Base-by-base conservation (phyloP, 345 rosid genomes). In the Turritis glabra region DNA sequence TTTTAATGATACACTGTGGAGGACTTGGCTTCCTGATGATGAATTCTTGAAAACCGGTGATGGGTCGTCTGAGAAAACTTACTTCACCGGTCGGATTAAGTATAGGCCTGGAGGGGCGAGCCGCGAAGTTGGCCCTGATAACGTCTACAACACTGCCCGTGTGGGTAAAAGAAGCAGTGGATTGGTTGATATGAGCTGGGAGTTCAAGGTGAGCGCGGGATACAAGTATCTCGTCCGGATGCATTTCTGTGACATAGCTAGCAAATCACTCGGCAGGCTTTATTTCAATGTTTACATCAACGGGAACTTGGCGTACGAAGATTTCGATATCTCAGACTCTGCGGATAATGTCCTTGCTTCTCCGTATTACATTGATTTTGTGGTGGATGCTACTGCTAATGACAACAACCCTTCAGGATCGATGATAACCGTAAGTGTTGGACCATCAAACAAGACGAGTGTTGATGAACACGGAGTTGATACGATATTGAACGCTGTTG, bases 241-340 rank as follows among this genome's bases (percentile, higher is more conserved):
- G 86, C 98, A 93, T 83, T 93, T 93, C 80, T 89, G 94, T 73
- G 97, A 93, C 79, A 82, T 93, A 10, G 88, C 90, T 67, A 93
- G 98, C 73, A 35, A 71, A 62, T 82, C 91, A 1, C 94, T 91
- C 47, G 85, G 84, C 71, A 84, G 76, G 83, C 74, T 91, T 3
- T 93, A 88, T 65, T 93, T 93, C 59, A 74, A 91, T 76, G 84
- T 93, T 66, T 93, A 81, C 74, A 75, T 93, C 51, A 87, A 93
- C 35, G 88, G 82, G 14, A 74, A 79, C 79, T 73, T 82, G 19
- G 98, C 90, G 0, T 88, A 85, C 61, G 77, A 56, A 75, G 90
- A 91, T 82, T 74, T 93, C 21, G 98, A 93, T 85, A 64, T 93
- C 79, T 91, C 97, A 0, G 57, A 82, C n/a, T 80, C 88, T 41